Evolutionary conservation across 2,329 filamentous ascomycete genomes (phyloP).

Genomic region (Scedosporium minutisporum): DNA sequence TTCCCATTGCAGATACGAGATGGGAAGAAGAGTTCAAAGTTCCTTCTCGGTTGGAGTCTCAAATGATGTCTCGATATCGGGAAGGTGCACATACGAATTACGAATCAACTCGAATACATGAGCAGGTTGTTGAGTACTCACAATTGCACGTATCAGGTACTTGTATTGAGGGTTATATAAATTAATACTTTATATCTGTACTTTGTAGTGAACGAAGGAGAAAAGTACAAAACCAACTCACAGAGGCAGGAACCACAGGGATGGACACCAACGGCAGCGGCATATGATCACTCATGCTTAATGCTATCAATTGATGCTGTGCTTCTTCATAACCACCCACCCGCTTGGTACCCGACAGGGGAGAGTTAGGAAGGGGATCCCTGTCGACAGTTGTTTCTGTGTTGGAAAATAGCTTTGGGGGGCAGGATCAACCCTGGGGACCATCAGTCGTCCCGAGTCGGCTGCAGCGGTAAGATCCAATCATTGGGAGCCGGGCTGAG

Average conservation of each 20-base stretch:
- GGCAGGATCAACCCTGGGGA: neutral
- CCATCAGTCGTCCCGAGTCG: neutral
- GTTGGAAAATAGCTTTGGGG: neutral
- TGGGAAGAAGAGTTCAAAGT: neutral
- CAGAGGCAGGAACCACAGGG: neutral
- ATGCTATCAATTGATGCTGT: neutral
- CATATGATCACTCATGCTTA: neutral
- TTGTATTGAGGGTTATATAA: too few species aligned
- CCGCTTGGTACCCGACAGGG: neutral
- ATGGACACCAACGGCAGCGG: neutral
- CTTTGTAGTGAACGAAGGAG: too few species aligned
- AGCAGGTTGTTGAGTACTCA: neutral
- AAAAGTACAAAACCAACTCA: neutral
- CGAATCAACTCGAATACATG: neutral
- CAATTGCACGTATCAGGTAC: too few species aligned
- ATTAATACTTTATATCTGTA: too few species aligned
- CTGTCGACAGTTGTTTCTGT: neutral
- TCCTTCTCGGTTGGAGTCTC: neutral
- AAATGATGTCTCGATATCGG: neutral
- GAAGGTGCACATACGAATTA: neutral
- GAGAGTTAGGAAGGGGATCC: constrained; percentile 1
- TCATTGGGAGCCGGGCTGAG: neutral
- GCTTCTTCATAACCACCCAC: neutral
- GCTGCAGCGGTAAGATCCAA: neutral
- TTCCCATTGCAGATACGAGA: neutral